phyloP scores from a whole-genome alignment of 768 basidiomycete species.

The Tylopilus subfusipes region DNA sequence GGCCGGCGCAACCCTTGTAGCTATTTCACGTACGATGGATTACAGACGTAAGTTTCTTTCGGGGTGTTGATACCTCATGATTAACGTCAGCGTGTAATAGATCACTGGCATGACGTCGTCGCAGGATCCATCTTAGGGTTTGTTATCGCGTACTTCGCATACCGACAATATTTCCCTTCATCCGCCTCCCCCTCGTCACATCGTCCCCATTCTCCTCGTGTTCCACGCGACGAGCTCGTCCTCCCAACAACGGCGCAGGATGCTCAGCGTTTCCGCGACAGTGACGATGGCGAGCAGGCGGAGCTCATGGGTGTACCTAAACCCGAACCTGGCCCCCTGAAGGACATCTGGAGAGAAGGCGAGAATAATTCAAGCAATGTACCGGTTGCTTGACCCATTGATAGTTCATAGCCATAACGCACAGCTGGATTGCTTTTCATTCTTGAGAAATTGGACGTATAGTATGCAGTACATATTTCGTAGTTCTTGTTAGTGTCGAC shows the following conservation, averaged over 20 bases:
- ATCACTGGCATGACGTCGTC: slow-evolving; percentile 91
- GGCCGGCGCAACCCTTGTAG: slow-evolving; percentile 71
- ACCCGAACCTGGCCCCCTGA: slow-evolving; percentile 5
- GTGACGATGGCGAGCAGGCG: slow-evolving; percentile 21
- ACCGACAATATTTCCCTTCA: slow-evolving; percentile 82
- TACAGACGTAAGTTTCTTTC: slow-evolving; percentile 57
- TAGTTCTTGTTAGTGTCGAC: not conserved
- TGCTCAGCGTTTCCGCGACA: slow-evolving; percentile 11
- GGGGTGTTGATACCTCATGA: slow-evolving; percentile 7
- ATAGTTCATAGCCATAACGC: not conserved
- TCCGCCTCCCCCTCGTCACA: slow-evolving; percentile 61
- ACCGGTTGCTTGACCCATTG: slow-evolving; percentile 5
- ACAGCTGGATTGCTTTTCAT: not conserved
- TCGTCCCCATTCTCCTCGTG: slow-evolving; percentile 69
- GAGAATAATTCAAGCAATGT: slow-evolving; percentile 25
- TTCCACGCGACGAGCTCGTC: slow-evolving; percentile 39
- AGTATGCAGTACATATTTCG: not conserved
- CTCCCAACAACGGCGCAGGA: slow-evolving; percentile 40
- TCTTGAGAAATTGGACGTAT: not conserved
- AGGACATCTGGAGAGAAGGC: slow-evolving; percentile 32
- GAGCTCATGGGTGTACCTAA: slow-evolving; percentile 23
- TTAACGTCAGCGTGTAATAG: slow-evolving; percentile 34
- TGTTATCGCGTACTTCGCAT: slow-evolving; percentile 65
- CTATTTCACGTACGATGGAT: slow-evolving; percentile 89
- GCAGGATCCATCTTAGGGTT: slow-evolving; percentile 77